A percentile compares a stretch with the other conserved stretches of the same genome.
Conservation (phyloP, 805 yeast species). For the Cyberlindnera suaveolens region DNA sequence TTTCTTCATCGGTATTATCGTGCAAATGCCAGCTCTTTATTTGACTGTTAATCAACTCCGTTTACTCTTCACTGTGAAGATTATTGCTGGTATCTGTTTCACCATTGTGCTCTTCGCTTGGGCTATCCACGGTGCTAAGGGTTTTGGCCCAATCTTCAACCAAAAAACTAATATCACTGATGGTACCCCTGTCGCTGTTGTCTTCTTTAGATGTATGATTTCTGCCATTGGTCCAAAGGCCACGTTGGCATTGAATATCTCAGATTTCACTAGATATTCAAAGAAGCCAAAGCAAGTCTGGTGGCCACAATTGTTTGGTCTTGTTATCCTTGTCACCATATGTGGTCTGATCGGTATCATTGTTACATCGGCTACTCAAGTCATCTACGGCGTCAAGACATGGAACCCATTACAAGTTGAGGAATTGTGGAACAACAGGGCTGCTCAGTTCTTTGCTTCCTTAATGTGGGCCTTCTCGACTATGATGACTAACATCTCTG, state of each 20-base stretch:
- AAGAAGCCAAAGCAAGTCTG: slow-evolving; percentile 25
- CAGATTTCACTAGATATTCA: slow-evolving; percentile 35
- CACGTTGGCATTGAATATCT: slow-evolving; percentile 31
- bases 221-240: slow-evolving; percentile 31
- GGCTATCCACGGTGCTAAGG: slow-evolving; percentile 25
- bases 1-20: slow-evolving; percentile 27
- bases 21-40: slow-evolving; percentile 29
- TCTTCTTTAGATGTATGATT: slow-evolving; percentile 24
- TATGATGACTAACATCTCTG: slow-evolving; percentile 67
- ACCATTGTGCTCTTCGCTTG: slow-evolving; percentile 29
- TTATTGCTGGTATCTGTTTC: slow-evolving; percentile 25
- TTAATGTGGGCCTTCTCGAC: slow-evolving; percentile 19
- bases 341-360: slow-evolving; percentile 29
- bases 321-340: slow-evolving; percentile 23
- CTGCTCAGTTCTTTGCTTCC: slow-evolving; percentile 20
- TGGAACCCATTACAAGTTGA: slow-evolving; percentile 40
- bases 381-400: slow-evolving; percentile 30
- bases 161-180: slow-evolving; percentile 18
- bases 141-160: slow-evolving; percentile 23
- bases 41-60: slow-evolving; percentile 30
- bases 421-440: slow-evolving; percentile 25
- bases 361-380: slow-evolving; percentile 32
- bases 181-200: slow-evolving; percentile 20
- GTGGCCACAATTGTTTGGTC: slow-evolving; percentile 28
- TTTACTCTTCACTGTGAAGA: slow-evolving; percentile 29